Evolutionary conservation across 179 eudicot species (phyloP).

Genomic region (Actinidia arguta): DNA sequence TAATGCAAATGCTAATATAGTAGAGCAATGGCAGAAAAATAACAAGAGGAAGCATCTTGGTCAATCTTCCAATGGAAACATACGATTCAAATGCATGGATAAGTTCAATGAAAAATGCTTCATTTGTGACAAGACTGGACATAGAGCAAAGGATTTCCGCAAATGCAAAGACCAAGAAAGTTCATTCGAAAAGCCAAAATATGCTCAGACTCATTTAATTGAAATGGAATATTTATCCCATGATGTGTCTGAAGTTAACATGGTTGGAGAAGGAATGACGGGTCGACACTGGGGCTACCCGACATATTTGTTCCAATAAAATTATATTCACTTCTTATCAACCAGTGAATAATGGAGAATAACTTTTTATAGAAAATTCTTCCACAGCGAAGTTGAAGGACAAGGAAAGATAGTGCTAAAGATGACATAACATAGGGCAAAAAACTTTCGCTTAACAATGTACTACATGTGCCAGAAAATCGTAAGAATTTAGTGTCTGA

Average conservation of each 20-base stretch:
- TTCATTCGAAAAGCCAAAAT: neutral
- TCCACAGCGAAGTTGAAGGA: too few species aligned
- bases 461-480: too few species aligned
- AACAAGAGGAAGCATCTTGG: neutral
- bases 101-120: too few species aligned
- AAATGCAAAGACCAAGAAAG: neutral
- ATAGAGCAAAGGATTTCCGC: neutral
- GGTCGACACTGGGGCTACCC: neutral
- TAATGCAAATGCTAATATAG: neutral
- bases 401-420: too few species aligned
- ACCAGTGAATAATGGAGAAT: neutral
- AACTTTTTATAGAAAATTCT: too few species aligned
- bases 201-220: neutral
- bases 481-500: too few species aligned
- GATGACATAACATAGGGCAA: too few species aligned
- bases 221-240: too few species aligned
- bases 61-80: neutral
- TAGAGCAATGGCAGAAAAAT: neutral
- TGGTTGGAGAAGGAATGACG: conserved; percentile 4
- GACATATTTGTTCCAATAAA: neutral
- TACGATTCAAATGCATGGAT: neutral
- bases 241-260: neutral
- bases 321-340: neutral
- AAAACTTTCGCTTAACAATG: too few species aligned
- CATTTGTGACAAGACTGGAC: neutral